Conservation (phyloP, 768 basidiomycete genomes). For the Agaricus sinodeliciosus region DNA sequence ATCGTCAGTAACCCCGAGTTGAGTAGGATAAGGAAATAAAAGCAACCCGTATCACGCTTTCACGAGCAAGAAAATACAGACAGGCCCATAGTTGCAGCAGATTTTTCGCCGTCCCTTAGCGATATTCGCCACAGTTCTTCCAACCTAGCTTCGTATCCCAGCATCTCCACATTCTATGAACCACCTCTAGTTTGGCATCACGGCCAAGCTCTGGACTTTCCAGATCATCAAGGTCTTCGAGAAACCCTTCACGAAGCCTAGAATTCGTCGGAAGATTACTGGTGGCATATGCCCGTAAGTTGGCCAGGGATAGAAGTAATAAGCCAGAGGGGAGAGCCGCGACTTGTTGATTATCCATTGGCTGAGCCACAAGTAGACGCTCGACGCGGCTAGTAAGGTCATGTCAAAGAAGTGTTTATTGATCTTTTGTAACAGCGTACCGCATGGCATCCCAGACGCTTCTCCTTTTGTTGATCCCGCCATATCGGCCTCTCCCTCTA, state of each 20-base stretch:
- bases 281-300: constrained; percentile 60
- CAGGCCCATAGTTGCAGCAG: too few relatives aligned
- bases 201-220: constrained; percentile 67
- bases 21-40: too few relatives aligned
- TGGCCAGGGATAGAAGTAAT: constrained; percentile 62
- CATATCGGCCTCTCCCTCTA: constrained; percentile 43
- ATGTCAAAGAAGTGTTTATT: background rate
- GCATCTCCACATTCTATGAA: constrained; percentile 85
- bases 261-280: constrained; percentile 49
- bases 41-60: too few relatives aligned
- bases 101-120: background rate
- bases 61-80: too few relatives aligned
- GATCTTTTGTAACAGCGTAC: constrained; percentile 23
- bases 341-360: constrained; percentile 15
- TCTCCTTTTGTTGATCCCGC: constrained; percentile 46
- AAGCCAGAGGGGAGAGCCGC: constrained; percentile 65
- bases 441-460: constrained; percentile 71
- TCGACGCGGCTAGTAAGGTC: constrained; percentile 51
- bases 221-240: constrained; percentile 79
- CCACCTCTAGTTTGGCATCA: constrained; percentile 67
- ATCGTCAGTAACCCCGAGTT: too few relatives aligned
- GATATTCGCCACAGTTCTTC: constrained; percentile 22
- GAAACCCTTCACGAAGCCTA: constrained; percentile 65
- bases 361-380: constrained; percentile 42
- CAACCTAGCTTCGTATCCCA: constrained; percentile 73